phyloP scores from a whole-genome alignment of 441 rosid species.

The Pelargonium myrrhifolium region DNA sequence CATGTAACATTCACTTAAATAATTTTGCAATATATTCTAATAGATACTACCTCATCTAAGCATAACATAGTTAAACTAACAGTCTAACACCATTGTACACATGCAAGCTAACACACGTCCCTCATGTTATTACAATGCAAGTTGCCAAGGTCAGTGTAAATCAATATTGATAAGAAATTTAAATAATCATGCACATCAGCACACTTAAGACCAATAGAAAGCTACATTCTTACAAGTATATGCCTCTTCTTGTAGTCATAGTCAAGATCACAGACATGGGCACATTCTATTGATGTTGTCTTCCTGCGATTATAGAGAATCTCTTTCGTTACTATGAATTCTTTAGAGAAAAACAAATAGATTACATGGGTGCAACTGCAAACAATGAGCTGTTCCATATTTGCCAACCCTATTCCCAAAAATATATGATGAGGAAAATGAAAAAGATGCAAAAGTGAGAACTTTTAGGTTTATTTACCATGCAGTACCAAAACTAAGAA shows the following conservation, averaged over 20 bases:
- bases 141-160: neutral
- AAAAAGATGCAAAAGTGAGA: no score
- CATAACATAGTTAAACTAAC: neutral
- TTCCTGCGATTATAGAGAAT: constrained; percentile 41
- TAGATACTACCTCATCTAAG: neutral
- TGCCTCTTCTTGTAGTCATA: constrained; percentile 60
- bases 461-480: neutral
- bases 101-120: neutral
- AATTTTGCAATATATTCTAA: neutral
- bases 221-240: constrained; percentile 48
- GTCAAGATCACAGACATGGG: constrained; percentile 58
- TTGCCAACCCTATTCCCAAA: neutral
- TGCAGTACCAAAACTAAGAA: neutral
- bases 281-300: constrained; percentile 55
- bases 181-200: neutral
- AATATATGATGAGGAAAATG: neutral
- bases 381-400: constrained; percentile 11
- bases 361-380: neutral
- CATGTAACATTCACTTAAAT: neutral
- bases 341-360: constrained; percentile 1
- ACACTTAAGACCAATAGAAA: constrained; percentile 3
- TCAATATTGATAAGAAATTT: neutral
- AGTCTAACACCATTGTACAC: neutral
- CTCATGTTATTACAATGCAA: neutral
- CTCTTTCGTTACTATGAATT: constrained; percentile 12